Base-by-base conservation (phyloP, 331 rosid genomes). In the Quercus lobata region DNA sequence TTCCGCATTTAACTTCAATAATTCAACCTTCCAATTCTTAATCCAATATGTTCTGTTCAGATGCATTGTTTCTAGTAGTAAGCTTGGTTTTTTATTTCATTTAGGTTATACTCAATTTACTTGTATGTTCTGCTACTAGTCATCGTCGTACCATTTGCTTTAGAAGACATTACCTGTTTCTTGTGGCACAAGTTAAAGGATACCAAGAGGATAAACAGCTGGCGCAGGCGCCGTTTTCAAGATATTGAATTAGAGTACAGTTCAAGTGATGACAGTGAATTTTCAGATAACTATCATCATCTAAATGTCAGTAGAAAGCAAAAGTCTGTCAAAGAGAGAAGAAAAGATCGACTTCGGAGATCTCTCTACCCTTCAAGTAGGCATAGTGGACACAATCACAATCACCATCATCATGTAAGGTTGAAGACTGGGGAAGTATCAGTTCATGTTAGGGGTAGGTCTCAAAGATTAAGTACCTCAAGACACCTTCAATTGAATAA, bases 131-230 rank as follows among this genome's bases (percentile, higher is more conserved):
- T 2, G 11, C 44, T 37, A 37, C 44, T 7, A 37, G 44, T 37
- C 10, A 37, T 37, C 0, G 10, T 37, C 3, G 0, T 37, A 2
- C 11, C 11, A 7, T 37, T 37, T 82, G 81, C 88, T 52, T 41
- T 88, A 4, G 83, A 75, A 81, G 74, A 84, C 73, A 71, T 79
- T 27, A 77, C 83, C 10, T 76, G 81, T 37, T 83, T 84, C 81
- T 65, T 88, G 72, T 88, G 84, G 84, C 83, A 75, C 83, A 86
- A 82, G 79, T 10, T 86, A 72, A 80, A 69, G 27, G 86, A 78
- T 84, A 82, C 90, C 37, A 88, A 82, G 81, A 77, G 88, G 77
- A 69, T 84, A 55, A 80, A 84, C 57, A 79, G 78, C 2, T 80
- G 81, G 32, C 83, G 66, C 11, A 19, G 74, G 3, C 85, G 15